Evolutionary conservation across 2,329 filamentous ascomycete species (phyloP).

Genomic region (Neopestalotiopsis sp.): DNA sequence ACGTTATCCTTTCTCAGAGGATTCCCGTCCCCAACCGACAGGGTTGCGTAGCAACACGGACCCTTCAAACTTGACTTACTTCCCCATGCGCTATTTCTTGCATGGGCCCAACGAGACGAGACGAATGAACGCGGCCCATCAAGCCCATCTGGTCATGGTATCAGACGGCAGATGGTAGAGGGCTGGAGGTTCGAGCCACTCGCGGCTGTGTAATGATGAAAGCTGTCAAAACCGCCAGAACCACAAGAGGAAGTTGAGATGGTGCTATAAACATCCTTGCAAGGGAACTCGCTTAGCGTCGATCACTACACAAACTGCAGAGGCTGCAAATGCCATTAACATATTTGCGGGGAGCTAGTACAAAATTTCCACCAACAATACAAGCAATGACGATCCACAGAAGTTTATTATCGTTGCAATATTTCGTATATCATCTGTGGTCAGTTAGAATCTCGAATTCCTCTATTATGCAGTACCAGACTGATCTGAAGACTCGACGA

Average conservation of each 20-base stretch:
- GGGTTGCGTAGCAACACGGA: neutral
- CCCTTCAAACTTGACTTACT: neutral
- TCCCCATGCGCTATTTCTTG: neutral
- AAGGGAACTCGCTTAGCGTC: neutral
- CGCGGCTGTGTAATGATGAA: neutral
- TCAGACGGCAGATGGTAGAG: neutral
- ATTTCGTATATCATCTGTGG: neutral
- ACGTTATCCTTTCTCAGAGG: neutral
- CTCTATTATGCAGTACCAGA: too few species aligned
- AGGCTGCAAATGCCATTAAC: neutral
- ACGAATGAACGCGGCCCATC: neutral
- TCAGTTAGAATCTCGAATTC: neutral
- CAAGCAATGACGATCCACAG: too few species aligned
- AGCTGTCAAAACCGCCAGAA: neutral
- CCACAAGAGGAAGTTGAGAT: constrained; percentile 1
- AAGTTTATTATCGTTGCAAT: too few species aligned
- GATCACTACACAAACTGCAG: neutral
- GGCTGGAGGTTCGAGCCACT: neutral
- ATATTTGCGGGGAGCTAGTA: too few species aligned
- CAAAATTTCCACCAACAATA: too few species aligned
- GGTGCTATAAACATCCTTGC: neutral
- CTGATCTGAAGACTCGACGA: too few species aligned
- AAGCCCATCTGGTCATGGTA: neutral
- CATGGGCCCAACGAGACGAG: neutral
- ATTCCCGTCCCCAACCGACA: neutral